phyloP scores from a whole-genome alignment of 192 early-diverging fungal genomes.

The Coemansia sp. region DNA sequence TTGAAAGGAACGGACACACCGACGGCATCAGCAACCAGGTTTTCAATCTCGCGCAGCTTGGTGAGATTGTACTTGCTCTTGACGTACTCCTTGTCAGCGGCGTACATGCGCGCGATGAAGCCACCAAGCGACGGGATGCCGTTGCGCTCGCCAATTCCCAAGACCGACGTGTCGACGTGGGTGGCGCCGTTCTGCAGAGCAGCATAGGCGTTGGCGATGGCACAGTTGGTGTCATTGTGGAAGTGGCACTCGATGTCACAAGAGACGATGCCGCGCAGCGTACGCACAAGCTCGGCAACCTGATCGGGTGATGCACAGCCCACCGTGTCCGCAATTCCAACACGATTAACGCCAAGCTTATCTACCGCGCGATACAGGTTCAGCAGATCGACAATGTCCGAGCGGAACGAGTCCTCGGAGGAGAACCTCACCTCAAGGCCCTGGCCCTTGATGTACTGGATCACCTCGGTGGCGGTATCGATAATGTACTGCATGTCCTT shows the following conservation, averaged over 20 bases:
- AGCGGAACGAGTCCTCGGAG: conserved; percentile 97
- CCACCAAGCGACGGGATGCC: conserved; percentile 96
- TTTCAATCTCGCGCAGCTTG: conserved; percentile 92
- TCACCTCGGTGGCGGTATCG: conserved; percentile 93
- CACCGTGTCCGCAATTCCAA: conserved; percentile 98
- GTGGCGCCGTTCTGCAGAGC: conserved; percentile 97
- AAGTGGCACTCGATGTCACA: conserved; percentile 99
- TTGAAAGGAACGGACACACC: conserved; percentile 97
- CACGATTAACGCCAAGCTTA: conserved; percentile 97
- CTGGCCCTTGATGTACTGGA: conserved; percentile 92
- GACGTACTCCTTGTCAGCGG: conserved; percentile 86
- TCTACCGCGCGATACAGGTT: conserved; percentile 96
- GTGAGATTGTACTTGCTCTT: conserved; percentile 92
- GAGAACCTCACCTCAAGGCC: conserved; percentile 98
- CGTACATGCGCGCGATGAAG: conserved; percentile 93
- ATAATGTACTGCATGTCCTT: conserved; percentile 99
- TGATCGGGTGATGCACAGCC: conserved; percentile 98
- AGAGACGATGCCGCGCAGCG: conserved; percentile 89
- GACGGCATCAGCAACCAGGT: conserved; percentile 93
- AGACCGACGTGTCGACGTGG: conserved; percentile 96
- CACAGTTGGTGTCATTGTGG: conserved; percentile 99
- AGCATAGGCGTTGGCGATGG: conserved; percentile 96
- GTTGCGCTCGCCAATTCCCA: conserved; percentile 98
- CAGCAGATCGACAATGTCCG: conserved; percentile 94
- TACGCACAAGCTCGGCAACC: conserved; percentile 96